Conservation (phyloP, 768 basidiomycete genomes). For the Lentinus brumalis region DNA sequence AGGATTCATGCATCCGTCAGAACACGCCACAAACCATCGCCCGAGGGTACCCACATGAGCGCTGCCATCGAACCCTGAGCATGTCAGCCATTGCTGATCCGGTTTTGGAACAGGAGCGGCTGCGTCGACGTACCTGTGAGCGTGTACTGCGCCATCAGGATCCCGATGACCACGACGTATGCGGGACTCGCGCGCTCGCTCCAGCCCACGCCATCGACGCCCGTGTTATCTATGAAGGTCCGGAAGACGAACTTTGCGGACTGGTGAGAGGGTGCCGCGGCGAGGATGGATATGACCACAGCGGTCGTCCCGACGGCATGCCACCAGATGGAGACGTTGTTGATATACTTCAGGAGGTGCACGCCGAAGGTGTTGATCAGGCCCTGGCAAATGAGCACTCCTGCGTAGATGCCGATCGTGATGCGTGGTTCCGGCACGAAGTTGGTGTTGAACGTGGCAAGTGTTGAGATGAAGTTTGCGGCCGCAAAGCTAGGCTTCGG, state of each 20-base stretch:
- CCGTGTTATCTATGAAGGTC: constrained; percentile 72
- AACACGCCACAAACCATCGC: background rate
- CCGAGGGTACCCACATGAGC: constrained; percentile 52
- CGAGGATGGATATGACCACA: constrained; percentile 68
- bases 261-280: constrained; percentile 71
- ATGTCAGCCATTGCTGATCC: background rate
- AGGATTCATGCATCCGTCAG: background rate
- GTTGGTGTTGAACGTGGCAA: constrained; percentile 56
- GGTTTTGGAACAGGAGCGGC: background rate
- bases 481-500: constrained; percentile 54
- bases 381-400: constrained; percentile 66
- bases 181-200: constrained; percentile 63
- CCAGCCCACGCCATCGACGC: constrained; percentile 57
- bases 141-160: constrained; percentile 78
- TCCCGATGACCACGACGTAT: constrained; percentile 72
- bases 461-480: constrained; percentile 69
- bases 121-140: constrained; percentile 53
- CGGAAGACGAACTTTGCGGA: constrained; percentile 69
- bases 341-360: constrained; percentile 61
- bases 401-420: constrained; percentile 71
- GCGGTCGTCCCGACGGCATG: constrained; percentile 72
- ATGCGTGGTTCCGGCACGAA: constrained; percentile 61
- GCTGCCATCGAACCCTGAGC: constrained; percentile 70
- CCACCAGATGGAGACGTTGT: constrained; percentile 75
- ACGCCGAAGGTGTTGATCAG: constrained; percentile 79